These are phyloP conservation scores for Veloboletus limbatus DNA, from an alignment of 1,284 basidiomycete genomes.

Conservation along the genomic window DNA sequence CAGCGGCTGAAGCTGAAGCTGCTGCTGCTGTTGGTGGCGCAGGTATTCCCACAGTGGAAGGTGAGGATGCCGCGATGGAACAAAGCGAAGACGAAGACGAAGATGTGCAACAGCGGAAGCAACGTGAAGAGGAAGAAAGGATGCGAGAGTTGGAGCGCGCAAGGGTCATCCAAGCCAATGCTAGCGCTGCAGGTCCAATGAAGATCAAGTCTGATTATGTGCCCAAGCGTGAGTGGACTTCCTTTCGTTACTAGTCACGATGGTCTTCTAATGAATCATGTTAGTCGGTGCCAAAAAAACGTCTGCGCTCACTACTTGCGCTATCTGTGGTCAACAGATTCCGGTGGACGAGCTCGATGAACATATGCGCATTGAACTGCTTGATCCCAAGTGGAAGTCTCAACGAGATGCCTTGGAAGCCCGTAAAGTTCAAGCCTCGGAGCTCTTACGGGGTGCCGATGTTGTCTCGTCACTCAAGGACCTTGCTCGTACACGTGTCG, in stretches of 20 bases:
- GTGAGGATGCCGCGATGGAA: constrained; percentile 69
- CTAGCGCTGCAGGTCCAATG: constrained; percentile 81
- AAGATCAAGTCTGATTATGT: constrained; percentile 98
- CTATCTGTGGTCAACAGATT: constrained; percentile 92
- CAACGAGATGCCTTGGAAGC: constrained; percentile 85
- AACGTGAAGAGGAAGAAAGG: constrained; percentile 75
- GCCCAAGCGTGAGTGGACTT: constrained; percentile 71
- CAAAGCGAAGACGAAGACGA: constrained; percentile 77
- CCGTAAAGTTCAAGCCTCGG: constrained; percentile 86
- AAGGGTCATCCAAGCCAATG: constrained; percentile 72
- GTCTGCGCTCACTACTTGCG: constrained; percentile 80
- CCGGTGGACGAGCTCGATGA: constrained; percentile 94
- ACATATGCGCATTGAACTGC: constrained; percentile 96
- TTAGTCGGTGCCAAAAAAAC: constrained; percentile 71
- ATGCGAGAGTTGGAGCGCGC: constrained; percentile 75
- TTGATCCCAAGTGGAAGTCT: constrained; percentile 97
- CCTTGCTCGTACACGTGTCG: constrained; percentile 87
- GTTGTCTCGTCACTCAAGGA: constrained; percentile 89
- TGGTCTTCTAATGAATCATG: constrained; percentile 12
- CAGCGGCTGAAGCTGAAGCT: constrained; percentile 75
- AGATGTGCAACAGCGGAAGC: constrained; percentile 59
- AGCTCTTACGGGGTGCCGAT: constrained; percentile 87
- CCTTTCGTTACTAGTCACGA: background rate
- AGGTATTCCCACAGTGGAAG: constrained; percentile 45
- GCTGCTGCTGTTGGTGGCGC: constrained; percentile 64